Evolutionary conservation across 2,329 filamentous ascomycete genomes (phyloP).

Genomic region (Tolypocladium tundrense): DNA sequence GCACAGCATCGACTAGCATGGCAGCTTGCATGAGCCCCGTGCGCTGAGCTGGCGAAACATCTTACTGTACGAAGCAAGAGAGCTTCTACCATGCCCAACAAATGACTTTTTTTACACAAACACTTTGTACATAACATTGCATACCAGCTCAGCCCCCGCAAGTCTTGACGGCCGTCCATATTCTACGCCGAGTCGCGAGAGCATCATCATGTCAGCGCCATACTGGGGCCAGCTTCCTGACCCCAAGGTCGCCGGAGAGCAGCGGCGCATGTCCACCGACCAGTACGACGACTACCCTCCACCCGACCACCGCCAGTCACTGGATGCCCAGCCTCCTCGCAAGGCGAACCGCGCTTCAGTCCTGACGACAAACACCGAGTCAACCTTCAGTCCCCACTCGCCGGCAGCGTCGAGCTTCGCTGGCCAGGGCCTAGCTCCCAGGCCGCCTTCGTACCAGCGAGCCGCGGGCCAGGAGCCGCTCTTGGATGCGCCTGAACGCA

Average conservation of each 20-base stretch:
- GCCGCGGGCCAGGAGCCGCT: constrained; percentile 28
- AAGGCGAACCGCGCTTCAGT: constrained; percentile 41
- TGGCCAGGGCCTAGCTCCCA: constrained; percentile 43
- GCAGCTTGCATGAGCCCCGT: constrained; percentile 7
- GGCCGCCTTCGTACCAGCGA: constrained; percentile 47
- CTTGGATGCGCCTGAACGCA: constrained; percentile 15
- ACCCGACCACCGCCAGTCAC: constrained; percentile 20
- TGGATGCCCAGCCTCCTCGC: constrained; percentile 28
- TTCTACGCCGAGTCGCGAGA: neutral
- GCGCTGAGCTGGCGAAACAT: constrained; percentile 2
- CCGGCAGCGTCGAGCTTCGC: constrained; percentile 41
- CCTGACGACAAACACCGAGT: constrained; percentile 47
- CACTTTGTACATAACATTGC: neutral
- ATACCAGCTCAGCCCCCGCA: neutral
- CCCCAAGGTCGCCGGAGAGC: constrained; percentile 29
- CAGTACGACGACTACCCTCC: constrained; percentile 14
- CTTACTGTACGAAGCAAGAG: neutral
- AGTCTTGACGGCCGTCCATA: neutral
- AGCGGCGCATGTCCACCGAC: constrained; percentile 16
- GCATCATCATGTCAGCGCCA: constrained; percentile 33
- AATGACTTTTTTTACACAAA: neutral
- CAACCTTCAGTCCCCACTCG: constrained; percentile 48
- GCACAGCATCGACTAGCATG: constrained; percentile 1
- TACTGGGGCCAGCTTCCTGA: constrained; percentile 51
- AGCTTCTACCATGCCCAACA: neutral